These are phyloP conservation scores for Dichotomocladium elegans DNA, from an alignment of 371 early-diverging fungal species.

Conservation along the genomic window DNA sequence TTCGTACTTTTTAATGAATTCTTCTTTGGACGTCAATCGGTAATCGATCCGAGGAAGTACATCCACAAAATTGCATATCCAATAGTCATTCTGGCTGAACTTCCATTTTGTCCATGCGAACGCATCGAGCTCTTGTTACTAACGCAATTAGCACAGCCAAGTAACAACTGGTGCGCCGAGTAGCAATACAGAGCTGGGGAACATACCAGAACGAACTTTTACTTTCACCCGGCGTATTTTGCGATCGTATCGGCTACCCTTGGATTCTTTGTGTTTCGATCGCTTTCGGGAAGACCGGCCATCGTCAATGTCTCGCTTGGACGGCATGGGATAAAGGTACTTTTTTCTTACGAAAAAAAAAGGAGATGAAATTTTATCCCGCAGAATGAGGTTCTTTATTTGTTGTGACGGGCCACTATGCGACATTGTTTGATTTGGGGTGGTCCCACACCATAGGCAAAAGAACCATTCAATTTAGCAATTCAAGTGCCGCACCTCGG, in stretches of 20 bases:
- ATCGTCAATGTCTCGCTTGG: background rate
- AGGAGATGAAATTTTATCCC: too few relatives aligned
- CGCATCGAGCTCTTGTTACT: constrained; percentile 41
- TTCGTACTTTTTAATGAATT: constrained; percentile 63
- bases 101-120: constrained; percentile 56
- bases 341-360: background rate
- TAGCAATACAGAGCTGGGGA: background rate
- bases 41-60: constrained; percentile 47
- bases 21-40: constrained; percentile 41
- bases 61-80: constrained; percentile 44
- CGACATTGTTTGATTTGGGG: too few relatives aligned
- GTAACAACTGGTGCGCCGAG: too few relatives aligned
- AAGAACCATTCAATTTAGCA: too few relatives aligned
- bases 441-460: too few relatives aligned
- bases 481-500: too few relatives aligned
- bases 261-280: constrained; percentile 12
- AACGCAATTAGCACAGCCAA: too few relatives aligned
- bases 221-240: constrained; percentile 45
- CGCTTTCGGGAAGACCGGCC: background rate
- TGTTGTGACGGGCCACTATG: too few relatives aligned
- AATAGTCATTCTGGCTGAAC: constrained; percentile 46
- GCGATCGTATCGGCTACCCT: constrained; percentile 24
- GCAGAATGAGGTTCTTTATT: too few relatives aligned
- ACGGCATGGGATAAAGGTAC: background rate
- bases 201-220: constrained; percentile 49